phyloP scores from a whole-genome alignment of 208 protist species.

The Trypanosoma boissoni region DNA sequence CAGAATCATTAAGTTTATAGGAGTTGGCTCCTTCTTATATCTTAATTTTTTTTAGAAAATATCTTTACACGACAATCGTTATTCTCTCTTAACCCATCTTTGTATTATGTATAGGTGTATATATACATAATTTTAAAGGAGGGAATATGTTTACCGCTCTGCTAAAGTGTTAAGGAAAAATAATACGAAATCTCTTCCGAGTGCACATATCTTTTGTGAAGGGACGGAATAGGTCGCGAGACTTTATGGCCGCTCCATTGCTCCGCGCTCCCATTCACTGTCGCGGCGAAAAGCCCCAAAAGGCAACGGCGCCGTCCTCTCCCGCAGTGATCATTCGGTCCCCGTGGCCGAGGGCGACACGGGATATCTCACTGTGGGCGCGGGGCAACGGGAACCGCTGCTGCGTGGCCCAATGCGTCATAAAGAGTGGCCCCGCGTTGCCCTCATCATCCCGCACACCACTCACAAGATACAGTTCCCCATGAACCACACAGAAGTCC shows the following conservation, averaged over 20 bases:
- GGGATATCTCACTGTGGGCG: slow-evolving; percentile 62
- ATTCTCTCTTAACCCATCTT: no score
- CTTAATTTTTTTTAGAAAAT: no score
- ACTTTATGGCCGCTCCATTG: slow-evolving; percentile 3
- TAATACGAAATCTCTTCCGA: no score
- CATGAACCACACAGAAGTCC: slow-evolving; percentile 59
- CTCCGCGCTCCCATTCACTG: slow-evolving; percentile 22
- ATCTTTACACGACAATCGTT: no score
- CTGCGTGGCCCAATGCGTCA: slow-evolving; percentile 42
- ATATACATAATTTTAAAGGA: no score
- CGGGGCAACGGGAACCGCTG: slow-evolving; percentile 18
- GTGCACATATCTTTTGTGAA: no score
- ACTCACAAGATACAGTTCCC: slow-evolving; percentile 44
- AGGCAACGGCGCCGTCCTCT: slow-evolving; percentile 76
- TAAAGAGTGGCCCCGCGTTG: slow-evolving; percentile 52
- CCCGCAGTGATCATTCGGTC: slow-evolving; percentile 76
- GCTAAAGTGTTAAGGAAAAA: no score
- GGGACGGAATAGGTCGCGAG: slow-evolving; percentile 9
- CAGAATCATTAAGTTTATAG: no score
- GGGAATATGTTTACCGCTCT: no score
- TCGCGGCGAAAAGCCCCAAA: slow-evolving; percentile 46
- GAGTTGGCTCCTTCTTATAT: no score
- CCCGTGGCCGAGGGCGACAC: slow-evolving; percentile 62
- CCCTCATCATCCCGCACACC: slow-evolving; percentile 75
- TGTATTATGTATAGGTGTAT: no score